Conservation (phyloP, 108 stramenopile genomes). For the Skeletonema menzelii region DNA sequence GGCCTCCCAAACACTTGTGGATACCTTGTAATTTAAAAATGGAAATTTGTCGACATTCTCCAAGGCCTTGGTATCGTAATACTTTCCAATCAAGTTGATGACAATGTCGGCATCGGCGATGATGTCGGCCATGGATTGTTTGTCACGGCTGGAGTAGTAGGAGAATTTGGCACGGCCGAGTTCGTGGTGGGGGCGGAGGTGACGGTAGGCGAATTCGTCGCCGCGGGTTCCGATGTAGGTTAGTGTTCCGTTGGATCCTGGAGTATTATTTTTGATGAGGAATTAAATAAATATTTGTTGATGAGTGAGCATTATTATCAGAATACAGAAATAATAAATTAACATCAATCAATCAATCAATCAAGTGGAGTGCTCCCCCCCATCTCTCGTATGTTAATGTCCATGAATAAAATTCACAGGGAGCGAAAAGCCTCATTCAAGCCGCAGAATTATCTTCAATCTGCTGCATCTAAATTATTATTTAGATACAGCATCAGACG, state of each 20-base stretch:
- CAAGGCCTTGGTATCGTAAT: constrained; percentile 87
- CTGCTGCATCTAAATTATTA: not conserved
- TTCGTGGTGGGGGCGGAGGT: constrained; percentile 91
- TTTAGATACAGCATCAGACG: constrained; percentile 19
- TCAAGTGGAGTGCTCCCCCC: too few species aligned
- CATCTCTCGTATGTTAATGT: too few species aligned
- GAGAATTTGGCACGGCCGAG: constrained; percentile 85
- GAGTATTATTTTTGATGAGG: not conserved
- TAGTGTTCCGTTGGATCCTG: constrained; percentile 75
- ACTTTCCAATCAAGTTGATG: constrained; percentile 95
- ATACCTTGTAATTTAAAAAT: constrained; percentile 69
- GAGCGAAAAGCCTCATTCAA: constrained; percentile 20
- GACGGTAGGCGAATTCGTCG: constrained; percentile 91
- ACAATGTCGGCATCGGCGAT: constrained; percentile 93
- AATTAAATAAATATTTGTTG: not conserved
- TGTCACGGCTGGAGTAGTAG: constrained; percentile 86
- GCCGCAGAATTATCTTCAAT: constrained; percentile 46
- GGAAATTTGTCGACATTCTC: constrained; percentile 77
- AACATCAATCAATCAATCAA: too few species aligned
- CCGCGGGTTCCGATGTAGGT: constrained; percentile 91
- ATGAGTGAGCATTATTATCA: not conserved
- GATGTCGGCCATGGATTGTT: constrained; percentile 84
- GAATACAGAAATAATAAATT: too few species aligned
- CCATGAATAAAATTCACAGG: too few species aligned
- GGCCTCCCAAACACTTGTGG: constrained; percentile 85